These are phyloP conservation scores for Claviceps pusilla DNA, from an alignment of 2,329 filamentous ascomycete genomes.

Conservation along the genomic window DNA sequence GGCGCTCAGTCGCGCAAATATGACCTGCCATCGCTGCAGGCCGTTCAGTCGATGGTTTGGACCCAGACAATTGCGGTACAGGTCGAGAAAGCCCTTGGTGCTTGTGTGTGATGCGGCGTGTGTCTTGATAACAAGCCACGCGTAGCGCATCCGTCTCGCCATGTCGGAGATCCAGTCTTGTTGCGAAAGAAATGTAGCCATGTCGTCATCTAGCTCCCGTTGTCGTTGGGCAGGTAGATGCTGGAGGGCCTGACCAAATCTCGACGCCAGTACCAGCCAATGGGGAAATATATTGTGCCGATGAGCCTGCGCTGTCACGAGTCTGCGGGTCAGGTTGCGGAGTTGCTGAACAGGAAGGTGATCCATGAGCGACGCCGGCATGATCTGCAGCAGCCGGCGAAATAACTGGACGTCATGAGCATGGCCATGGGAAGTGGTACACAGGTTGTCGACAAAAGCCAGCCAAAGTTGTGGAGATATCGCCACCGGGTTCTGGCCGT, in stretches of 20 bases:
- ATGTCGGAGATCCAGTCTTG: conserved; percentile 4
- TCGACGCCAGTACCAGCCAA: conserved; percentile 9
- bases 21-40: conserved; percentile 12
- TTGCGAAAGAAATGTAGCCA: conserved; percentile 6
- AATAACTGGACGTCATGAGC: conserved; percentile 10
- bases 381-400: conserved; percentile 6
- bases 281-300: conserved; percentile 6
- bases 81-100: conserved; percentile 6
- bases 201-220: conserved; percentile 3
- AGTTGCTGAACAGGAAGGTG: conserved; percentile 7
- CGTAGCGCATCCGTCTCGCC: conserved; percentile 6
- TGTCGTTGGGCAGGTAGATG: conserved; percentile 5
- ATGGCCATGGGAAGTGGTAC: background rate
- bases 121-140: conserved; percentile 12
- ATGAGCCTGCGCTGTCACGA: conserved; percentile 10
- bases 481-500: background rate
- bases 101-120: conserved; percentile 5
- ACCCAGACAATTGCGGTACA: conserved; percentile 2
- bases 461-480: conserved; percentile 9
- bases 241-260: conserved; percentile 8
- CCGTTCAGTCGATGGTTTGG: conserved; percentile 1
- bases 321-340: conserved; percentile 3
- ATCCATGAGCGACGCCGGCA: conserved; percentile 8
- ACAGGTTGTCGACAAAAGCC: conserved; percentile 6
- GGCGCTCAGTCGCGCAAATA: conserved; percentile 7